Base-by-base conservation (phyloP, 2,329 filamentous ascomycete species). In the Aureobasidium zeae region DNA sequence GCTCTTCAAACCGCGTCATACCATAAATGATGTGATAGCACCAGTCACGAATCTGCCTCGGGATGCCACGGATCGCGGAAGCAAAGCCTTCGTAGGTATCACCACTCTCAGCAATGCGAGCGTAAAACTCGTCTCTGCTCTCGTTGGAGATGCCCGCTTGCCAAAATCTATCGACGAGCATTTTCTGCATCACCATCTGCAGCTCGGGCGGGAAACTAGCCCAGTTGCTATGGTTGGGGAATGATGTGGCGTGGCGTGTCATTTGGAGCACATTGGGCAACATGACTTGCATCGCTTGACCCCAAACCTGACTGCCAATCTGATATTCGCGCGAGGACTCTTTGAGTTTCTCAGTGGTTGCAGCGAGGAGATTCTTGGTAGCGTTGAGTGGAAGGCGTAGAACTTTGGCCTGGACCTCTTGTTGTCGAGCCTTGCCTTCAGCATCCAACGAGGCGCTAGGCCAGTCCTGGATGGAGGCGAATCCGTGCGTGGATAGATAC, bases 111-210 rank as follows among this genome's bases (percentile, higher is more conserved):
- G 86, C 79, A 2, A 98, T 89, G 29, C 86, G 78, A 22, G 86
- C 84, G 62, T 95, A 96, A 60, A 98, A 98, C 47, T 96, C 89
- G 50, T 96, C 91, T 60, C 91, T 87, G 54, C 86, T 96, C 19
- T 94, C 91, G 49, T 82, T 84, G 0, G 91, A 96, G 38, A 98
- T 98, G 8, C 91, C 91, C 5, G 88, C 86, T 68, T 98, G 91
- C 91, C 91, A 98, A 61, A 98, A 98, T 17, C 91, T 76, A 63
- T 98, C 91, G 11, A 87, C 94, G 16, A 98, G 68, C 15, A 96
- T 86, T 16, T 85, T 77, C 31, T 79, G 76, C 28, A 96, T 83
- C 41, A 94, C 77, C 4, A 73, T 67, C 47, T 80, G 80, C 70
- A 93, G 81, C 30, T 93, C 86, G 9, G 69, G 61, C 1, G 87